A percentile compares a stretch with the other conserved stretches of the same genome.
These are phyloP conservation scores for Boletales sp. DNA, from an alignment of 768 basidiomycete species.

Conservation along the genomic window DNA sequence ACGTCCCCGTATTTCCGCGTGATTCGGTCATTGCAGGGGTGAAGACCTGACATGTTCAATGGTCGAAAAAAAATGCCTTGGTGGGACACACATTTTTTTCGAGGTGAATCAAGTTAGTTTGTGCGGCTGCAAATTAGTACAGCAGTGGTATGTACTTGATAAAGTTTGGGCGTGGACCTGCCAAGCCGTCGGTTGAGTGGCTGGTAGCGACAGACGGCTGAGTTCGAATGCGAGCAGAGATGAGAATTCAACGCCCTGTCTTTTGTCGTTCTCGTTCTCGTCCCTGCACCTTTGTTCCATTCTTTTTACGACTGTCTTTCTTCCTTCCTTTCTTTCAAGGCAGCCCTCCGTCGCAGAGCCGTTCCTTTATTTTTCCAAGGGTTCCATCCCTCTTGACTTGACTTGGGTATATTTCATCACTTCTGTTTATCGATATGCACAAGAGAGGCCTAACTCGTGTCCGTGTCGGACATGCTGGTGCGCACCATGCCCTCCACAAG, in stretches of 20 bases:
- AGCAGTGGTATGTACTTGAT: too few relatives aligned
- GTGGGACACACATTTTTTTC: too few relatives aligned
- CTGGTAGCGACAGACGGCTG: conserved; percentile 5
- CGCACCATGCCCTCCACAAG: conserved; percentile 15
- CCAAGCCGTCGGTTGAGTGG: too few relatives aligned
- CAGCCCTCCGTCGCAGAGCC: conserved; percentile 27
- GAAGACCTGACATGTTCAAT: too few relatives aligned
- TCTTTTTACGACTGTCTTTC: conserved; percentile 1
- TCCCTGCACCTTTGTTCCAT: not conserved
- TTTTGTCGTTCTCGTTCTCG: conserved; percentile 9
- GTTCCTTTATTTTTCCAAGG: conserved; percentile 18
- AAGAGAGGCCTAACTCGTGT: conserved; percentile 28
- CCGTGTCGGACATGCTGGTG: conserved; percentile 24
- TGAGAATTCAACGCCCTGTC: conserved; percentile 2
- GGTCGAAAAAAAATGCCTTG: too few relatives aligned
- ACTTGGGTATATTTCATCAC: not conserved
- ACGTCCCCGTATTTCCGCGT: too few relatives aligned
- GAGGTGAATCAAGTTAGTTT: too few relatives aligned
- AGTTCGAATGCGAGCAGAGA: conserved; percentile 20
- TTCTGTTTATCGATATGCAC: conserved; percentile 16
- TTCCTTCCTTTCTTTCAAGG: conserved; percentile 17
- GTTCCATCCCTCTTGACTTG: conserved; percentile 3
- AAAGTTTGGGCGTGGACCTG: too few relatives aligned
- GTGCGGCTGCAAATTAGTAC: too few relatives aligned
- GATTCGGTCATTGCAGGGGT: too few relatives aligned